Evolutionary conservation across 768 basidiomycete species (phyloP), one percentile per base, ranked within the genome.

Genomic region (Tricholoma hemisulphureum): DNA sequence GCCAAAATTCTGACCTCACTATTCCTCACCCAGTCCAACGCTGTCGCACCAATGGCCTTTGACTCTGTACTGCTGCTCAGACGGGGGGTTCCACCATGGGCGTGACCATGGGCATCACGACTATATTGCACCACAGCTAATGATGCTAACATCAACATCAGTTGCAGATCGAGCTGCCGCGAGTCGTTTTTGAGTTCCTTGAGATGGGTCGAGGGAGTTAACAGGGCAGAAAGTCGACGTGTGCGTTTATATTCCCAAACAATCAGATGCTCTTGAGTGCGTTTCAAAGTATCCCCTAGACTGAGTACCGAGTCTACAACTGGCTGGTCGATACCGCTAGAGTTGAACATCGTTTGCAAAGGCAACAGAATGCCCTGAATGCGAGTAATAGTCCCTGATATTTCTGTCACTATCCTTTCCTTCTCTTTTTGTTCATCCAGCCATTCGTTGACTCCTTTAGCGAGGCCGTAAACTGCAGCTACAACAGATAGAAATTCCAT

Each of bases 1-100:
- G 48, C 70, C 70, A 70, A 45, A 71, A 70, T 32, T 60, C 53
- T 45, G 14, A 65, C 64, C 10, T 67, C 63, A 10, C 43, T 10
- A 58, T 64, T 54, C 13, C 24, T 14, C 32, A 56, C 50, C 20
- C 28, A 35, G 29, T 37, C 51, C 21, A 57, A 21, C 10, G 41
- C 32, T 18, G 51, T 4, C 26, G 21, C 41, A 43, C n/a, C n/a
- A n/a, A n/a, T n/a, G n/a, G n/a, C n/a, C n/a, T n/a, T n/a, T n/a
- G n/a, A n/a, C n/a, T n/a, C n/a, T n/a, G n/a, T n/a, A n/a, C n/a
- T n/a, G n/a, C n/a, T n/a, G n/a, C n/a, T n/a, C n/a, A 45, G 54
- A 18, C 39, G 21, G n/a, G 14, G 21, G 39, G n/a, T 28, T 3
- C 28, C 20, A 16, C 21, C 29, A 16, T 18, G 6, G 21, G 18